A percentile compares a stretch with the other conserved stretches of the same genome.
phyloP scores from a whole-genome alignment of 208 protist genomes.

The Entamoeba moshkovskii region DNA sequence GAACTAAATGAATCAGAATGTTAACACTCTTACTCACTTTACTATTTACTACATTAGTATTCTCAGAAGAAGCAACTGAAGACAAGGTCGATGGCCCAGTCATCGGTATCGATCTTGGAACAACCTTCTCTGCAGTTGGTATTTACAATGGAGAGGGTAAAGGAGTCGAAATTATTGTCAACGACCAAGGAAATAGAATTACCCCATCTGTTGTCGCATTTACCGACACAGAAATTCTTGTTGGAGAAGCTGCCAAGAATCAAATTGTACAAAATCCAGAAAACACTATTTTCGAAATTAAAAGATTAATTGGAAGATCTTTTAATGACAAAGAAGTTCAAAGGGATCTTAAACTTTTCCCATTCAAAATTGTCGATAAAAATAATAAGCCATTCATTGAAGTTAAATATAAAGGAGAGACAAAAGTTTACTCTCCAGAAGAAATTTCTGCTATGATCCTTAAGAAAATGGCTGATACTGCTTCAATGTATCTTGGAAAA shows the following conservation, averaged over 20 bases:
- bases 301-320: slow-evolving; percentile 64
- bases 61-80: not conserved
- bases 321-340: slow-evolving; percentile 45
- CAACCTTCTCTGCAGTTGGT: slow-evolving; percentile 26
- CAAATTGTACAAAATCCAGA: slow-evolving; percentile 65
- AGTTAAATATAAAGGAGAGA: slow-evolving; percentile 19
- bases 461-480: slow-evolving; percentile 34
- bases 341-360: slow-evolving; percentile 53
- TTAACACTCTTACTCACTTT: not conserved
- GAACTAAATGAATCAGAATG: too few relatives aligned
- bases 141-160: not conserved
- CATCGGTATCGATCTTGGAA: slow-evolving; percentile 35
- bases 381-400: slow-evolving; percentile 47
- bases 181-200: slow-evolving; percentile 49
- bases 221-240: slow-evolving; percentile 54
- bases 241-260: slow-evolving; percentile 59
- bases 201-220: slow-evolving; percentile 73
- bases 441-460: slow-evolving; percentile 37
- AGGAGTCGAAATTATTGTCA: slow-evolving; percentile 58
- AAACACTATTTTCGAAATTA: slow-evolving; percentile 76
- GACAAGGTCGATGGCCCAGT: not conserved
- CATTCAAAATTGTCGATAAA: slow-evolving; percentile 62
- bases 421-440: slow-evolving; percentile 26
- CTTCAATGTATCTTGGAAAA: slow-evolving; percentile 36
- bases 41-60: not conserved